Conservation (phyloP, 768 basidiomycete genomes). For the Trametes punicea region DNA sequence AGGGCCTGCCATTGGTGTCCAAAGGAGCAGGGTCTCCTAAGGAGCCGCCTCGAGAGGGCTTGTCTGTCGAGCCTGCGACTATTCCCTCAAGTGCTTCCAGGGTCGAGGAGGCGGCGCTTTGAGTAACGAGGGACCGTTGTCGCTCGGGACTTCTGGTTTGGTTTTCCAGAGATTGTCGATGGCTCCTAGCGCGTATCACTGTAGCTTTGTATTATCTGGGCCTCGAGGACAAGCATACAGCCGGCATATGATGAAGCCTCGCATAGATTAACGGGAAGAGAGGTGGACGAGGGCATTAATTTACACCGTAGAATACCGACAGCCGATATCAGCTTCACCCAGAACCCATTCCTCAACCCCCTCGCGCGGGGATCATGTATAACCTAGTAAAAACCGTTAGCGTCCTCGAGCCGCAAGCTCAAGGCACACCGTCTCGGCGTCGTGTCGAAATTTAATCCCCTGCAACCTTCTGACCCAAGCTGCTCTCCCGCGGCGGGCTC, state of each 20-base stretch:
- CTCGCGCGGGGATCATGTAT: too few relatives aligned
- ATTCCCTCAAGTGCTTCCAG: too few relatives aligned
- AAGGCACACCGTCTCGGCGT: neutral
- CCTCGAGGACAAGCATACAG: too few relatives aligned
- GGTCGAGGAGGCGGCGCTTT: too few relatives aligned
- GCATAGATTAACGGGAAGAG: too few relatives aligned
- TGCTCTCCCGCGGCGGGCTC: neutral
- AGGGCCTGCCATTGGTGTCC: neutral
- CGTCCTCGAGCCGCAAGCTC: neutral
- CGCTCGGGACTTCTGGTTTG: too few relatives aligned
- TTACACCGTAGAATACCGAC: conserved; percentile 2
- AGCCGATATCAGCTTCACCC: neutral
- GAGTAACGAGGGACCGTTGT: too few relatives aligned
- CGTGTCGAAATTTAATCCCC: neutral
- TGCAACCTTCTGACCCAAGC: neutral
- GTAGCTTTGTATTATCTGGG: too few relatives aligned
- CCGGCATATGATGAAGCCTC: neutral
- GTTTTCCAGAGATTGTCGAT: too few relatives aligned
- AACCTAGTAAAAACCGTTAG: neutral
- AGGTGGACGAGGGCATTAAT: neutral
- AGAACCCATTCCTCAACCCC: neutral
- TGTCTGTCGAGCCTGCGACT: neutral
- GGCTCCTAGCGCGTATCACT: too few relatives aligned
- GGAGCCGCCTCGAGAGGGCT: neutral
- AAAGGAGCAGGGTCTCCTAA: neutral